Base-by-base conservation (phyloP, 2,329 filamentous ascomycete genomes). In the Cryoendolithus antarcticus region DNA sequence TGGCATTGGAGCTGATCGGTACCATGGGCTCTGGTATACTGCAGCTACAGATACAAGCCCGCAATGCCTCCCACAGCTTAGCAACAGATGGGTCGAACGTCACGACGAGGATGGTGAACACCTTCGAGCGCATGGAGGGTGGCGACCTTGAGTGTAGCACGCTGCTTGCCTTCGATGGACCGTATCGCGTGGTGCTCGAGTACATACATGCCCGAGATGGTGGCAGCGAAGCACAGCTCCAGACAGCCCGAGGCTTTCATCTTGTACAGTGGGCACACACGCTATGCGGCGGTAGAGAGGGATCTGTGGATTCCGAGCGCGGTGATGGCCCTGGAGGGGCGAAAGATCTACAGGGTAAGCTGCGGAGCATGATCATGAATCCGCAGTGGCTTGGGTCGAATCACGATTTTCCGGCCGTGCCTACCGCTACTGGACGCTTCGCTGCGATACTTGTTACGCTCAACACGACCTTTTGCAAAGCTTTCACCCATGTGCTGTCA, bases 1-100 rank as follows among this genome's bases (percentile, higher is more conserved):
- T 96, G 83, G 89, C 91, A 2, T 69, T 98, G 28, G 89, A 96
- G 52, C 63, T 94, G 19, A 68, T 98, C 31, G 88, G 88, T 4
- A 75, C 77, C 44, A 91, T 98, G 74, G 89, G 84, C 31, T 86
- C 88, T 41, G 84, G 86, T 2, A 93, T 98, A 37, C 86, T 88
- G 1, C 83, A 84, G 44, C 67, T 95, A 10, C 77, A 79, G 38
- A 80, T 77, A 1, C 75, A 82, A 43, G 75, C 86, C 27, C 73
- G 82, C 46, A 82, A 78, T 53, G 72, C 75, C 35, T 73, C 77
- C 6, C 72, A 65, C 38, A 69, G 71, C 6, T 67, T 84, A 27
- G 82, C 89, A 44, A 69, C 75, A 2, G 70, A 76, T 62, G 63
- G 77, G 65, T 61, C 68, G 64, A 64, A 70, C 8, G 54, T 76